Evolutionary conservation across 805 yeast genomes (phyloP), one percentile per base, ranked within the genome.

Genomic region (Trichomonascus vanleenenianus): DNA sequence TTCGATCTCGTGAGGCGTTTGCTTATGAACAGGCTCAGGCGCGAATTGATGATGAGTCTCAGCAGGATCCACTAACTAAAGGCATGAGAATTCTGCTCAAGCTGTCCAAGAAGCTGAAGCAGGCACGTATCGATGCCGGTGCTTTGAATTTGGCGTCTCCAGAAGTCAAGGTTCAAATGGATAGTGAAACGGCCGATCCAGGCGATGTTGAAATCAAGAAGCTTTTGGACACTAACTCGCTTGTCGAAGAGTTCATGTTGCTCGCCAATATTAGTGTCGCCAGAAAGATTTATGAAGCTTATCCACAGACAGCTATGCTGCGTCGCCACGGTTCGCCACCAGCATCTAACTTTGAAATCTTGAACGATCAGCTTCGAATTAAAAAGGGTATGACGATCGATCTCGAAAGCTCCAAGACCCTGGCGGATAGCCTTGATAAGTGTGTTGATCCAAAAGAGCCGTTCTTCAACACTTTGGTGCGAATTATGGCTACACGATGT

Each of bases 261-360:
- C 73, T 94, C 54, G 99, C 97, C 43, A 93, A 93, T 61, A 91
- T 91, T 44, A 83, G 95, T 5, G 99, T 93, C 19, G 98, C 98
- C 2, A 75, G 85, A 58, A 87, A 85, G 64, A 93, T 93, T 40
- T 86, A 79, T 65, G 94, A 87, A 42, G 82, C 95, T 2, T 89
- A 82, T 62, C 98, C 98, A 3, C 98, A 93, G 64, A 89, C 96
- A 3, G 98, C 99, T 7, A 87, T 93, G 97, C 70, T 93, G 49
- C 83, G 98, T 76, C 81, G 98, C 59, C 99, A 93, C 63, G 95
- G 89, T 8, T 77, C 96, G n/a, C 98, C 99, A 15, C 97, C 97
- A 18, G 79, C 88, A 1, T 81, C 96, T 2, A 91, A 89, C 56
- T 93, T 93, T 62, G 98, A 93, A 60, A 72, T 74, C 14, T 71